phyloP scores from a whole-genome alignment of 306 rosid genomes.

The Rosa chinensis region DNA sequence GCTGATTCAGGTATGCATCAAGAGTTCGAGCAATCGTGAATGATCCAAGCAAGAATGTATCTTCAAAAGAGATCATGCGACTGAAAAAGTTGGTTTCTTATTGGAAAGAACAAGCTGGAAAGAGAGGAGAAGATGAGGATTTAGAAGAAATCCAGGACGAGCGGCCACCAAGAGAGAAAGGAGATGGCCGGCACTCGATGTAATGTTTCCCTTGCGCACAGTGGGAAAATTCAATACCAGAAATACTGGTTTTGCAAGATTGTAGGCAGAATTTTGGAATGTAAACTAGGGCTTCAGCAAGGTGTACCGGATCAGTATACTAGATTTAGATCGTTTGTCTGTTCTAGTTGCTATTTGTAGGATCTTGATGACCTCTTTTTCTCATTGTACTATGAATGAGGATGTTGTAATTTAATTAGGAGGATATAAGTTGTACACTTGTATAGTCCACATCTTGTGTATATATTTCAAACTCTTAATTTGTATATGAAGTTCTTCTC shows the following conservation, averaged over 20 bases:
- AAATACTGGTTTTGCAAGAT: neutral
- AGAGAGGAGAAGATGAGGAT: constrained; percentile 76
- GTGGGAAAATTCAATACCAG: neutral
- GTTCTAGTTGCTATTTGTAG: neutral
- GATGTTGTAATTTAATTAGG: constrained; percentile 14
- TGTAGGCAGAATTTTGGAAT: constrained; percentile 13
- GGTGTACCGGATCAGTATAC: neutral
- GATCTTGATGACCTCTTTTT: neutral
- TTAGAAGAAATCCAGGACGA: constrained; percentile 81
- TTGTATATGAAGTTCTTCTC: constrained; percentile 9
- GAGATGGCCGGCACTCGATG: constrained; percentile 71
- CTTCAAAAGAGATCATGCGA: constrained; percentile 82
- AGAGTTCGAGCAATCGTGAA: constrained; percentile 89
- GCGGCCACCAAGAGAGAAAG: constrained; percentile 53
- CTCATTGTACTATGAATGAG: neutral
- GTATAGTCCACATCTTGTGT: constrained; percentile 6
- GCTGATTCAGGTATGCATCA: constrained; percentile 72
- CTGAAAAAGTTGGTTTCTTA: constrained; percentile 70
- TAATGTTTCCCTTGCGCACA: constrained; percentile 20
- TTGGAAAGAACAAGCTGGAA: constrained; percentile 98
- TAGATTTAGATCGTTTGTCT: neutral
- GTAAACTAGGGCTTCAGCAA: neutral
- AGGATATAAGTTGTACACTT: constrained; percentile 15
- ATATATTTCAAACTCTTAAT: neutral
- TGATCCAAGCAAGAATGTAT: constrained; percentile 83